Percentiles rank a stretch among this genome's conserved stretches.
These are phyloP conservation scores for Telfairia occidentalis DNA, from an alignment of 331 rosid genomes.

Conservation along the genomic window DNA sequence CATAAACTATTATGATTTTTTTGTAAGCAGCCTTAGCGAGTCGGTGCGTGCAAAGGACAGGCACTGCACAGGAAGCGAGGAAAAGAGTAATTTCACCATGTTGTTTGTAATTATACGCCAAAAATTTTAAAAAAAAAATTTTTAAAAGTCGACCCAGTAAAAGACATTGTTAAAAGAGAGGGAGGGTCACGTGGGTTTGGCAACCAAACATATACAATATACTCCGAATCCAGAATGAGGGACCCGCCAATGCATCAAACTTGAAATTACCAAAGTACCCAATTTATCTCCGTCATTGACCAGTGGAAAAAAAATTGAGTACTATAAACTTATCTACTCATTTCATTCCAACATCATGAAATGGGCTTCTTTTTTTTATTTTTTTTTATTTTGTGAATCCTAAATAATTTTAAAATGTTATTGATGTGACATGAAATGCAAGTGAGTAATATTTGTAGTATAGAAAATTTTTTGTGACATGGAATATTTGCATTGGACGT, in stretches of 20 bases:
- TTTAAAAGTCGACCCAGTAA: not conserved
- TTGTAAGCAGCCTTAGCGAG: not conserved
- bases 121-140: not conserved
- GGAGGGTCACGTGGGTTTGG: not conserved
- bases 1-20: not conserved
- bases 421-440: too few species aligned
- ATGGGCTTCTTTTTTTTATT: too few species aligned
- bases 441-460: too few species aligned
- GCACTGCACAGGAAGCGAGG: not conserved
- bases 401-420: too few species aligned
- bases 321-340: too few species aligned
- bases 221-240: not conserved
- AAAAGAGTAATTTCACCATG: not conserved
- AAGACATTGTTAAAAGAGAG: not conserved
- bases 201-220: not conserved
- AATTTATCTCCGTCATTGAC: not conserved
- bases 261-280: not conserved
- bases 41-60: not conserved
- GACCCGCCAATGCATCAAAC: not conserved
- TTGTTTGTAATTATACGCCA: not conserved
- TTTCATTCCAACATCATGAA: too few species aligned
- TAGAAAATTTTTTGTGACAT: too few species aligned
- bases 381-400: too few species aligned
- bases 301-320: too few species aligned
- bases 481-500: conserved; percentile 3